These are phyloP conservation scores for Porphyrellus cyaneotinctus DNA, from an alignment of 768 basidiomycete genomes.

Conservation along the genomic window DNA sequence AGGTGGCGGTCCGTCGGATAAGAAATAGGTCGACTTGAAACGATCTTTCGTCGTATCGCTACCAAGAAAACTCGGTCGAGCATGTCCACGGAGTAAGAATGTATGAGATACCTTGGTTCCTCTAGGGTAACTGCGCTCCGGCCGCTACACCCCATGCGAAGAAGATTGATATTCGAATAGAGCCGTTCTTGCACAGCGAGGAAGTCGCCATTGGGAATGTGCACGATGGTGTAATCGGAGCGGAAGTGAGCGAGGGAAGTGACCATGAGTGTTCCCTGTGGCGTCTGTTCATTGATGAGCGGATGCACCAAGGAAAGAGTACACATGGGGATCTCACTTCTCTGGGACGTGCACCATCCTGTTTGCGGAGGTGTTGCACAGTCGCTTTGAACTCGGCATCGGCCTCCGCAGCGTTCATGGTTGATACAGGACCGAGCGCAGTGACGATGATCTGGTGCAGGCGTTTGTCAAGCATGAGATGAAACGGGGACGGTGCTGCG, in stretches of 20 bases:
- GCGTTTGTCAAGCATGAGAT: constrained; percentile 10
- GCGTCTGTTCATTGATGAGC: constrained; percentile 40
- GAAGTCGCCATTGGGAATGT: constrained; percentile 66
- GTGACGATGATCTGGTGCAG: constrained; percentile 53
- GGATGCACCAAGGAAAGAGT: neutral
- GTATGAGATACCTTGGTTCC: constrained; percentile 51
- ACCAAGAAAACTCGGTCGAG: constrained; percentile 8
- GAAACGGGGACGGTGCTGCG: neutral
- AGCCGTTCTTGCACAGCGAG: constrained; percentile 59
- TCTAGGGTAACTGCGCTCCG: constrained; percentile 73
- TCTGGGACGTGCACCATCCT: constrained; percentile 69
- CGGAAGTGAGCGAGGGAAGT: constrained; percentile 86
- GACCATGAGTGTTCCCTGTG: constrained; percentile 67
- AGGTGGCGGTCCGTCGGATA: constrained; percentile 39
- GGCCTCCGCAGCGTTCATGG: constrained; percentile 41
- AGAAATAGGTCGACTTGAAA: constrained; percentile 66
- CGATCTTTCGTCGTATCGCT: constrained; percentile 80
- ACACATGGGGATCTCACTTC: constrained; percentile 37
- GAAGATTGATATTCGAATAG: constrained; percentile 76
- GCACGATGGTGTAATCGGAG: constrained; percentile 82
- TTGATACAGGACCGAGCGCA: constrained; percentile 45
- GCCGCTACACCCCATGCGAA: constrained; percentile 83
- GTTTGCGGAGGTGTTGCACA: constrained; percentile 54
- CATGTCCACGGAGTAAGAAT: constrained; percentile 4
- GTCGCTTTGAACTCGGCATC: constrained; percentile 57